A percentile compares a stretch with the other conserved stretches of the same genome.
These are phyloP conservation scores for Fistulifera pelliculosa DNA, from an alignment of 108 stramenopile genomes.

Conservation along the genomic window DNA sequence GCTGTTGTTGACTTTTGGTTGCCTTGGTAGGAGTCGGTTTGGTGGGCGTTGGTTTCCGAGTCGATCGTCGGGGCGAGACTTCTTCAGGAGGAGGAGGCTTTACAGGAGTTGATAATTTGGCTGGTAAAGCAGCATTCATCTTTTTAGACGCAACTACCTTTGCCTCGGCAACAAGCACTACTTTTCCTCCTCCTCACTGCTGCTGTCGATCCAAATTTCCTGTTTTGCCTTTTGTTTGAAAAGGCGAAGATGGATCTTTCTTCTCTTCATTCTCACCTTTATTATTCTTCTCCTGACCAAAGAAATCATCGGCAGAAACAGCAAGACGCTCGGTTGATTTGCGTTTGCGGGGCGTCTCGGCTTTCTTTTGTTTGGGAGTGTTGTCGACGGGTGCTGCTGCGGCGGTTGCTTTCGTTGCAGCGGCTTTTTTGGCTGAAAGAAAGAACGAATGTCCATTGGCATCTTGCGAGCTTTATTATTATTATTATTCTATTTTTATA, in stretches of 20 bases:
- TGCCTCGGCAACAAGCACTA: not conserved
- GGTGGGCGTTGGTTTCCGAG: not conserved
- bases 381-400: not conserved
- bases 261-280: conserved; percentile 3
- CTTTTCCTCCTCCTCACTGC: not conserved
- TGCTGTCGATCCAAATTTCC: not conserved
- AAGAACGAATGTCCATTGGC: conserved; percentile 16
- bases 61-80: not conserved
- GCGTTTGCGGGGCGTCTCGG: not conserved
- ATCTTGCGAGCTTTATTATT: not conserved
- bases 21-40: not conserved
- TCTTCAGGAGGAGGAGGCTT: not conserved
- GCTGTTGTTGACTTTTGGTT: not conserved
- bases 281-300: not conserved
- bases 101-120: conserved; percentile 1
- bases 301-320: conserved; percentile 7
- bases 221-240: not conserved
- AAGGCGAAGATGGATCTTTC: not conserved
- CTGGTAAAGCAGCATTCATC: not conserved
- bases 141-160: not conserved
- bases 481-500: not conserved
- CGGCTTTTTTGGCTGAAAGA: conserved; percentile 7
- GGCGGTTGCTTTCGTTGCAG: not conserved
- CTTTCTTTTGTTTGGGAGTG: not conserved
- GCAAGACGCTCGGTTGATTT: not conserved